phyloP scores from a whole-genome alignment of 208 protist species.

The Naegleria fowleri region DNA sequence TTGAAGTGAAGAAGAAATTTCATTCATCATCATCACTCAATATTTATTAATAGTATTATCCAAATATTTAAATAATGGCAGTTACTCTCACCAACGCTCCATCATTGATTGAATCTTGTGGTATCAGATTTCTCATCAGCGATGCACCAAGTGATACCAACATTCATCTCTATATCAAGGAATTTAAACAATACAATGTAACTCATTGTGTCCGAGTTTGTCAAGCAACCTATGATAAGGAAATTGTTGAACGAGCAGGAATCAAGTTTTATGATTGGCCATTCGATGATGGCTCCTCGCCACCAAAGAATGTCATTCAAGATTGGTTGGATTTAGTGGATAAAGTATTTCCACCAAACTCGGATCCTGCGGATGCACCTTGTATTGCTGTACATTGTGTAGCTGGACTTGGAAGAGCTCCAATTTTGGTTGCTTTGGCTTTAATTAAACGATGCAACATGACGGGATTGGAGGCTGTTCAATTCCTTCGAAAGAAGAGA shows the following conservation, averaged over 20 bases:
- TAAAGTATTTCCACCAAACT: conserved; percentile 41
- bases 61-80: neutral
- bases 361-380: neutral
- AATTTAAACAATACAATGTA: conserved; percentile 65
- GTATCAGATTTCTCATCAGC: conserved; percentile 63
- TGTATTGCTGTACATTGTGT: conserved; percentile 80
- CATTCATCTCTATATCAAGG: conserved; percentile 76
- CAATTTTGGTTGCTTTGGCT: conserved; percentile 78
- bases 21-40: no score
- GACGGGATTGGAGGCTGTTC: conserved; percentile 67
- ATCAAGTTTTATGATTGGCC: conserved; percentile 59
- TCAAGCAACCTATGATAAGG: conserved; percentile 69
- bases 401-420: conserved; percentile 77
- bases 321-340: conserved; percentile 72
- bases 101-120: neutral
- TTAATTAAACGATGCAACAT: conserved; percentile 73
- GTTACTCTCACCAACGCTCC: conserved; percentile 23
- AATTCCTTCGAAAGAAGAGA: conserved; percentile 64
- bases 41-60: no score
- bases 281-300: conserved; percentile 78
- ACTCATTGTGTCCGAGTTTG: conserved; percentile 73
- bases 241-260: neutral
- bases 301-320: conserved; percentile 63
- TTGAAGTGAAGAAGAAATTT: no score
- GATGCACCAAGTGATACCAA: conserved; percentile 72